Percentiles rank a stretch among this genome's conserved stretches.
Conservation (phyloP, 805 yeast genomes). For the Jamesozyma jinghongensis region DNA sequence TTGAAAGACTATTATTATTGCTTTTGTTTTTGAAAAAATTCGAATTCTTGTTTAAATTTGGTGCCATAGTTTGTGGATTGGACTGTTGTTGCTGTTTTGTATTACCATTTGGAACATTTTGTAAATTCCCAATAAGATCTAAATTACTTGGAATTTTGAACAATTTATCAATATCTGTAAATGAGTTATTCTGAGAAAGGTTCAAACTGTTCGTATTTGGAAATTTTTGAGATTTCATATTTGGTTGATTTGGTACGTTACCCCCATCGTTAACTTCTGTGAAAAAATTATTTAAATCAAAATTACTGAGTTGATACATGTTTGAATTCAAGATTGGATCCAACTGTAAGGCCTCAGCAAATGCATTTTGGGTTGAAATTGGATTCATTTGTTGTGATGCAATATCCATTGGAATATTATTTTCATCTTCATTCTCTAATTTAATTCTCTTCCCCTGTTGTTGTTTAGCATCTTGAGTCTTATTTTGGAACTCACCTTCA, state of each 20-base stretch:
- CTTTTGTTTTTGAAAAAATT: not conserved
- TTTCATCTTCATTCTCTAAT: conserved; percentile 5
- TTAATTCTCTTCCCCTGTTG: conserved; percentile 12
- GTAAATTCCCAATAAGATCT: conserved; percentile 9
- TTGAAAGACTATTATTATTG: conserved; percentile 4
- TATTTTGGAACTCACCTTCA: not conserved
- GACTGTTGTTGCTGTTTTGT: not conserved
- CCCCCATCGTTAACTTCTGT: not conserved
- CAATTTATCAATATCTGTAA: conserved; percentile 12
- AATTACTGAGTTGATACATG: conserved; percentile 12
- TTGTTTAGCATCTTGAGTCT: not conserved
- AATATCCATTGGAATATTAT: not conserved
- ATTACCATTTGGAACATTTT: not conserved
- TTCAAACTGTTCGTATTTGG: not conserved
- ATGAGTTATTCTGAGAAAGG: conserved; percentile 2
- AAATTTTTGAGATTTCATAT: not conserved
- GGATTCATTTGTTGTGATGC: not conserved
- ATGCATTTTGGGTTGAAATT: conserved; percentile 14
- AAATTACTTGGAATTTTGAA: conserved; percentile 22
- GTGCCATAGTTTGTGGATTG: not conserved
- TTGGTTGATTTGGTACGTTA: not conserved
- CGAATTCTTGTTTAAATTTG: not conserved
- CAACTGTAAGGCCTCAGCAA: conserved; percentile 26
- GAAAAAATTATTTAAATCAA: conserved; percentile 16
- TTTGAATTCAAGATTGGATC: conserved; percentile 27